phyloP scores from a whole-genome alignment of 176 grass and related monocot genomes.

The Zea luxurians region DNA sequence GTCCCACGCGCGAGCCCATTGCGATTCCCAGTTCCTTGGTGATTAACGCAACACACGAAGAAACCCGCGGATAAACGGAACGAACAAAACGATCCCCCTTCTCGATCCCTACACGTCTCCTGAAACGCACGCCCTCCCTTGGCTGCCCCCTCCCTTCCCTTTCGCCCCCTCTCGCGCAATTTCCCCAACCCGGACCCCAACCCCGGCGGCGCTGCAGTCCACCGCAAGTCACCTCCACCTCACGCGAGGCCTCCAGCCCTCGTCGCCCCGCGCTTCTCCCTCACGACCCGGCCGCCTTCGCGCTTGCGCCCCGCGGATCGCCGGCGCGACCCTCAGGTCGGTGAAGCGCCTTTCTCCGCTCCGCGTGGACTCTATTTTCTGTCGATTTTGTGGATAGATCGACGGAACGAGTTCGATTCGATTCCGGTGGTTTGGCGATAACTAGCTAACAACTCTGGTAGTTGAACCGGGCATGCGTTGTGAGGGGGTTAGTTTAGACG shows the following conservation, averaged over 20 bases:
- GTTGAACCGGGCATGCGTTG: conserved; percentile 6
- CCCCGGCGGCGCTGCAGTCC: conserved; percentile 43
- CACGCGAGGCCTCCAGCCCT: conserved; percentile 11
- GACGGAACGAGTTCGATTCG: background rate
- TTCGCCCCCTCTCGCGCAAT: conserved; percentile 31
- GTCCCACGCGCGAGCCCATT: conserved; percentile 5
- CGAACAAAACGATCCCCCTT: conserved; percentile 45
- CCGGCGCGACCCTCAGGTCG: conserved; percentile 40
- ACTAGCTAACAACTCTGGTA: background rate
- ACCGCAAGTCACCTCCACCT: conserved; percentile 37
- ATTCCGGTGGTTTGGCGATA: background rate
- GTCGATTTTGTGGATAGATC: conserved; percentile 1
- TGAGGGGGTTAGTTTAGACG: conserved; percentile 3
- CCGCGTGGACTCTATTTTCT: background rate
- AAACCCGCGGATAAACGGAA: conserved; percentile 51
- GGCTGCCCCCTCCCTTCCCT: background rate
- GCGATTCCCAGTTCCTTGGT: conserved; percentile 41
- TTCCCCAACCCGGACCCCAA: conserved; percentile 17
- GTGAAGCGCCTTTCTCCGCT: conserved; percentile 13
- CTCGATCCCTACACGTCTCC: conserved; percentile 60
- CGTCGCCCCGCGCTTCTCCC: background rate
- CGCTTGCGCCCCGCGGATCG: conserved; percentile 38
- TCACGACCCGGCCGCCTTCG: background rate
- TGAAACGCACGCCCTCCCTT: conserved; percentile 13
- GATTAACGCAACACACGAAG: conserved; percentile 22